Percentiles rank a stretch among this genome's conserved stretches.
Conservation (phyloP, 768 basidiomycete species). For the Kwoniella botswanensis region DNA sequence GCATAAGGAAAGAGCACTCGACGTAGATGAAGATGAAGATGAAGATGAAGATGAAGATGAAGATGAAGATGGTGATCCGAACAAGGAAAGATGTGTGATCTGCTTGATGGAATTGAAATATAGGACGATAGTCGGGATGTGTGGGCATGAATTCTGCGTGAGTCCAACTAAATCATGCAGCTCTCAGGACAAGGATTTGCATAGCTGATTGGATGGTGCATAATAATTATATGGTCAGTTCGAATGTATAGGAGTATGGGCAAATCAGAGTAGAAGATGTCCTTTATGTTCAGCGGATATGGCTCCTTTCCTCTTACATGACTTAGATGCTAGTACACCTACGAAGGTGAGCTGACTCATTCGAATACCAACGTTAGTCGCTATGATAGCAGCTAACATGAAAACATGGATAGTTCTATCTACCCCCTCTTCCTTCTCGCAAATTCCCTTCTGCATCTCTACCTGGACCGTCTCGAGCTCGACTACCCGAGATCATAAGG, state of each 20-base stretch:
- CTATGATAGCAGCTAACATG: neutral
- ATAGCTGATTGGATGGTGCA: neutral
- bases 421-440: slow-evolving; percentile 64
- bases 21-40: slow-evolving; percentile 33
- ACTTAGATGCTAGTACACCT: slow-evolving; percentile 45
- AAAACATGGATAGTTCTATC: slow-evolving; percentile 64
- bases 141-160: slow-evolving; percentile 86
- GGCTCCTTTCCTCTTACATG: slow-evolving; percentile 52
- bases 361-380: neutral
- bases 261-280: slow-evolving; percentile 59
- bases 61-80: slow-evolving; percentile 61
- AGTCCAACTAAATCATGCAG: slow-evolving; percentile 21
- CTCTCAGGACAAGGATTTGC: neutral
- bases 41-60: too few relatives aligned
- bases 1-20: neutral
- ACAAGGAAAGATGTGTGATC: slow-evolving; percentile 74
- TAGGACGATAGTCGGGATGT: slow-evolving; percentile 78
- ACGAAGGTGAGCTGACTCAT: slow-evolving; percentile 42
- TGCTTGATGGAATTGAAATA: slow-evolving; percentile 80
- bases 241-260: slow-evolving; percentile 85
- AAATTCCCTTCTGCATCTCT: slow-evolving; percentile 31
- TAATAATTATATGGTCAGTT: slow-evolving; percentile 60
- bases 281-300: slow-evolving; percentile 51
- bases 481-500: slow-evolving; percentile 25
- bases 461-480: slow-evolving; percentile 32